Evolutionary conservation across 1,284 basidiomycete species (phyloP).

Genomic region (Peniophora sp.): DNA sequence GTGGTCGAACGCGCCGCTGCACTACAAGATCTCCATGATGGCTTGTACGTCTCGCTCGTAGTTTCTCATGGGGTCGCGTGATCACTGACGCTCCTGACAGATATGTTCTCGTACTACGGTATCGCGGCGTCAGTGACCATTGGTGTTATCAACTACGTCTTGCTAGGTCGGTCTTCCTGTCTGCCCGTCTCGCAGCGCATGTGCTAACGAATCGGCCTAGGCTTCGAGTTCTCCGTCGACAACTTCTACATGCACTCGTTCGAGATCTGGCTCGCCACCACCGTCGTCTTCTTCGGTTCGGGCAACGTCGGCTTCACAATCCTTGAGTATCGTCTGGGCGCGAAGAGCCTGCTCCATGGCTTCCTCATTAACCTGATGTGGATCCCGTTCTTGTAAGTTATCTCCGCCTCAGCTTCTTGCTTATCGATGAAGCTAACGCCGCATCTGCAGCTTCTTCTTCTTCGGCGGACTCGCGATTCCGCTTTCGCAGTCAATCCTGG

Average conservation of each 20-base stretch:
- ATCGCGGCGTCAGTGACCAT: conserved; percentile 31
- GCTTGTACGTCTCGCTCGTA: conserved; percentile 14
- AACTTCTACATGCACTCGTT: conserved; percentile 35
- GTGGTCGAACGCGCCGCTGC: conserved; percentile 30
- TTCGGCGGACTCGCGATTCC: conserved; percentile 44
- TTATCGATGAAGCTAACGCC: conserved; percentile 3
- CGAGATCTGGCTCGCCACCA: conserved; percentile 39
- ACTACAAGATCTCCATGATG: conserved; percentile 38
- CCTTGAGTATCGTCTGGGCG: conserved; percentile 42
- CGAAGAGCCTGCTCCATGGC: conserved; percentile 21
- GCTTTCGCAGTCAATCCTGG: conserved; percentile 38
- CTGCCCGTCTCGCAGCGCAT: too few species aligned
- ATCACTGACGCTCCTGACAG: conserved; percentile 3
- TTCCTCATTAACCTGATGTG: conserved; percentile 37
- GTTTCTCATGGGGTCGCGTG: background rate
- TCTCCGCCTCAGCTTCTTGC: background rate
- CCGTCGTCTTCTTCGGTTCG: conserved; percentile 42
- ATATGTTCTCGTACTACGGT: conserved; percentile 39
- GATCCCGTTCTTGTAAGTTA: conserved; percentile 37
- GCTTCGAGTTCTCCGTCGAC: conserved; percentile 39
- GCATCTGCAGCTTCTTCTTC: conserved; percentile 40
- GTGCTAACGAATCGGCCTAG: too few species aligned
- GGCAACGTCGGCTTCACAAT: conserved; percentile 40
- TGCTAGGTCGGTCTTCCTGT: too few species aligned
- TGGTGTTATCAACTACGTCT: conserved; percentile 30